Evolutionary conservation across 2,329 filamentous ascomycete genomes (phyloP).

Genomic region (Hypomyces rosellus): DNA sequence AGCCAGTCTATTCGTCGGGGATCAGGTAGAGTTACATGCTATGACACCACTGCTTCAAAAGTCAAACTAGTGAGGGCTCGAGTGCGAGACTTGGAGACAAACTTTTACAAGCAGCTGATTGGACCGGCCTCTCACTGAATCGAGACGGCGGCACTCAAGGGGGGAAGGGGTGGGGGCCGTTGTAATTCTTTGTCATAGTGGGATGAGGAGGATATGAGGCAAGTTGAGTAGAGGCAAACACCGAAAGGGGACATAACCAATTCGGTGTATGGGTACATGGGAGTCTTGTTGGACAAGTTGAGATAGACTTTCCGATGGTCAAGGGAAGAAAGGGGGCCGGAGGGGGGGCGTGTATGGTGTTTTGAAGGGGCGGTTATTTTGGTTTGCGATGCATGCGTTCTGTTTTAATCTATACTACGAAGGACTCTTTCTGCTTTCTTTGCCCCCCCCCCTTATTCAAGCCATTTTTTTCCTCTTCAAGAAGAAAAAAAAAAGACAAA

Average conservation of each 20-base stretch:
- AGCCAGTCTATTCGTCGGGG: no score
- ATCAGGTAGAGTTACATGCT: no score
- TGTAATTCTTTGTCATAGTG: background rate
- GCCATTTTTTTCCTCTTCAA: no score
- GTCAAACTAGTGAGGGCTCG: background rate
- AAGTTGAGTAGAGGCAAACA: background rate
- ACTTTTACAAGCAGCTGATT: background rate
- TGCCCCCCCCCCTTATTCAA: no score
- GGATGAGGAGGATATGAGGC: constrained; percentile 4
- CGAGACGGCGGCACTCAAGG: background rate
- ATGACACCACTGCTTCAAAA: background rate
- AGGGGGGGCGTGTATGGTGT: background rate
- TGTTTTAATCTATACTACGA: no score
- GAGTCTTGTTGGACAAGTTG: background rate
- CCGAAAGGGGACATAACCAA: background rate
- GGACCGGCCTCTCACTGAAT: constrained; percentile 5
- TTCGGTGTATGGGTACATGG: background rate
- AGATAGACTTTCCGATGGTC: no score
- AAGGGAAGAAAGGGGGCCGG: background rate
- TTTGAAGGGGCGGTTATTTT: no score
- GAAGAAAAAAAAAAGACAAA: no score
- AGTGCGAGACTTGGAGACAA: background rate
- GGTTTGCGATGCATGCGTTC: no score
- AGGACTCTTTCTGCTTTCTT: no score
- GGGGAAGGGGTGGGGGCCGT: constrained; percentile 6